These are phyloP conservation scores for Syzygium aqueum DNA, from an alignment of 345 rosid species.

Conservation along the genomic window DNA sequence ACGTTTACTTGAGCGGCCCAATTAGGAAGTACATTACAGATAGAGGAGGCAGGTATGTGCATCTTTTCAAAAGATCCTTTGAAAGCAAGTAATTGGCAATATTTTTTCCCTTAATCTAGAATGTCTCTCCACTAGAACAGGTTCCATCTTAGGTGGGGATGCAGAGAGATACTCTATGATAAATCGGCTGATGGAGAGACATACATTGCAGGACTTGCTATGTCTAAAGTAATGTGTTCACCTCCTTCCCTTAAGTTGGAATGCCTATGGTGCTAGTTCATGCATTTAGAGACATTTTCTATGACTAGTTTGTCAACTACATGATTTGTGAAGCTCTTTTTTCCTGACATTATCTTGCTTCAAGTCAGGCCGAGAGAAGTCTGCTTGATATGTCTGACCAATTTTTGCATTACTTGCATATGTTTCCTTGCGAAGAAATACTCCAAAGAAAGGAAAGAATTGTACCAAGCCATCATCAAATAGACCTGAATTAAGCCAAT, in stretches of 20 bases:
- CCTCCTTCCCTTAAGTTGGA: not conserved
- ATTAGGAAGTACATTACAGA: conserved; percentile 81
- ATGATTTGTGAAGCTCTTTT: not conserved
- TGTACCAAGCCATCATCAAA: not conserved
- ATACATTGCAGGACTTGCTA: conserved; percentile 72
- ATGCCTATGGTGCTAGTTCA: not conserved
- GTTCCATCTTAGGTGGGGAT: conserved; percentile 98
- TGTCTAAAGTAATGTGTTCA: conserved; percentile 56
- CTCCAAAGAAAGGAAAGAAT: not conserved
- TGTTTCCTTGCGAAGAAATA: not conserved
- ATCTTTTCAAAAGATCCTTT: not conserved
- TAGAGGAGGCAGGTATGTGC: conserved; percentile 71
- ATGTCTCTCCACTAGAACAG: conserved; percentile 35
- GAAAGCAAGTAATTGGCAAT: not conserved
- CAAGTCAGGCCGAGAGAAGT: not conserved
- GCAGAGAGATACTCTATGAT: conserved; percentile 77
- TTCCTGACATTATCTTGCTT: not conserved
- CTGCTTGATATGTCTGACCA: not conserved
- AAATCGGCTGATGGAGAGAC: conserved; percentile 53
- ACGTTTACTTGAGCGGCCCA: conserved; percentile 87
- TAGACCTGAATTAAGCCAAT: not conserved
- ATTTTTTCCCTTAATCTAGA: not conserved
- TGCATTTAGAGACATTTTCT: not conserved
- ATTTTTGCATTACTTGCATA: not conserved
- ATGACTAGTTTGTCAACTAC: not conserved